These are phyloP conservation scores for Verbascum thapsus DNA, from an alignment of 257 asterid genomes.

Conservation along the genomic window DNA sequence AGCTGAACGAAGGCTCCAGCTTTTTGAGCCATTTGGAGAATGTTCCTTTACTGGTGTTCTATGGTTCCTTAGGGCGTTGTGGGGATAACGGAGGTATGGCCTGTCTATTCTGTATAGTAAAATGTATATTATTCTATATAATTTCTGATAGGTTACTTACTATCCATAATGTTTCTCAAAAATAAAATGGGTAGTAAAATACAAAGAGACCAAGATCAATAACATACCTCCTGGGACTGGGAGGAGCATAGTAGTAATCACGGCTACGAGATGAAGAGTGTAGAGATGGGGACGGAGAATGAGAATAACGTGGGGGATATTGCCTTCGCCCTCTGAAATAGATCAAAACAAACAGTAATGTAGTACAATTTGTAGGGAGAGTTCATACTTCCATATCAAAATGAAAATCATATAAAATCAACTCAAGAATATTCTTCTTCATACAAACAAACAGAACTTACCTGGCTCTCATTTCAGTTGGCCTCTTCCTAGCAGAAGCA, in stretches of 20 bases:
- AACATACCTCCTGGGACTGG: slow-evolving; percentile 72
- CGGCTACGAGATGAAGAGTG: slow-evolving; percentile 64
- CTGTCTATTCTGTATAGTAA: slow-evolving; percentile 68
- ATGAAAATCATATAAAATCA: neutral
- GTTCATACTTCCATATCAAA: neutral
- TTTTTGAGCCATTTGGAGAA: slow-evolving; percentile 47
- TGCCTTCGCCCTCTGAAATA: slow-evolving; percentile 65
- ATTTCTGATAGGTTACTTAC: too few species aligned
- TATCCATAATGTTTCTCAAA: too few species aligned
- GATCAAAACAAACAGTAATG: neutral
- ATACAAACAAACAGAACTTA: neutral
- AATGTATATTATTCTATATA: too few species aligned
- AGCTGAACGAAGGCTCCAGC: too few species aligned
- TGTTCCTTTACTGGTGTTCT: slow-evolving; percentile 60
- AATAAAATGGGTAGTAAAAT: neutral
- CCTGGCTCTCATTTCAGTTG: slow-evolving; percentile 83
- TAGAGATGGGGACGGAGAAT: slow-evolving; percentile 81
- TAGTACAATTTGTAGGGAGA: neutral
- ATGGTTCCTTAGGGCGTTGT: slow-evolving; percentile 48
- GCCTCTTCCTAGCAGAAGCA: slow-evolving; percentile 92
- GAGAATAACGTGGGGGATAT: slow-evolving; percentile 78
- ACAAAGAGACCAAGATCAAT: neutral
- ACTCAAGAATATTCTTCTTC: neutral
- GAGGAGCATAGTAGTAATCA: slow-evolving; percentile 72
- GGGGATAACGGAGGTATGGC: slow-evolving; percentile 60